phyloP scores from a whole-genome alignment of 2,329 filamentous ascomycete genomes.

The Pseudogymnoascus sp. region DNA sequence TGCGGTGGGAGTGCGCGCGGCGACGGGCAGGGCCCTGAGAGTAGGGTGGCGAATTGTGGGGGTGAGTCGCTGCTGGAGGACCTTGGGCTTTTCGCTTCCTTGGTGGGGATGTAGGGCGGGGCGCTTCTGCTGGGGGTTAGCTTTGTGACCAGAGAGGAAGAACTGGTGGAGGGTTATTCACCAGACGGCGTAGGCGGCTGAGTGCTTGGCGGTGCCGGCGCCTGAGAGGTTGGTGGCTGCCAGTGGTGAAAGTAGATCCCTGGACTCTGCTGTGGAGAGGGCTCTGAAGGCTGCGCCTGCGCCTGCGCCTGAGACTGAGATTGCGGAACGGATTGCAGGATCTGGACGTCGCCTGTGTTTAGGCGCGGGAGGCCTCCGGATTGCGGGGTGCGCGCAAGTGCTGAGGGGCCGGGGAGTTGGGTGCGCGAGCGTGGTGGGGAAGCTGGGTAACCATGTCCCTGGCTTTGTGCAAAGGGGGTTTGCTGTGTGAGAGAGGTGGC shows the following conservation, averaged over 20 bases:
- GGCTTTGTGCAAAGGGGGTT: constrained; percentile 14
- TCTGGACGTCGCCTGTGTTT: constrained; percentile 34
- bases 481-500: constrained; percentile 13
- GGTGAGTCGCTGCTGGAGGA: constrained; percentile 39
- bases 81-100: constrained; percentile 75
- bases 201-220: constrained; percentile 45
- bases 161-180: constrained; percentile 41
- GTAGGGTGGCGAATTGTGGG: constrained; percentile 47
- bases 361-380: constrained; percentile 31
- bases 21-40: constrained; percentile 30
- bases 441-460: constrained; percentile 25
- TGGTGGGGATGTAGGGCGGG: constrained; percentile 61
- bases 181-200: constrained; percentile 68
- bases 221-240: constrained; percentile 68
- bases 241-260: constrained; percentile 83
- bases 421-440: constrained; percentile 25
- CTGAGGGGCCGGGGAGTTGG: constrained; percentile 22
- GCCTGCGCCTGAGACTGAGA: constrained; percentile 13
- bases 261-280: constrained; percentile 7
- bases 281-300: constrained; percentile 20
- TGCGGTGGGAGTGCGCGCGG: not conserved
- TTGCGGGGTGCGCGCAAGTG: constrained; percentile 21
- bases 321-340: constrained; percentile 21
- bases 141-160: constrained; percentile 32
- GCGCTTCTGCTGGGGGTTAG: constrained; percentile 31